Percentiles rank a stretch among this genome's conserved stretches.
phyloP scores from a whole-genome alignment of 2,329 filamentous ascomycete species.

The Aspergillus eucalypticola region DNA sequence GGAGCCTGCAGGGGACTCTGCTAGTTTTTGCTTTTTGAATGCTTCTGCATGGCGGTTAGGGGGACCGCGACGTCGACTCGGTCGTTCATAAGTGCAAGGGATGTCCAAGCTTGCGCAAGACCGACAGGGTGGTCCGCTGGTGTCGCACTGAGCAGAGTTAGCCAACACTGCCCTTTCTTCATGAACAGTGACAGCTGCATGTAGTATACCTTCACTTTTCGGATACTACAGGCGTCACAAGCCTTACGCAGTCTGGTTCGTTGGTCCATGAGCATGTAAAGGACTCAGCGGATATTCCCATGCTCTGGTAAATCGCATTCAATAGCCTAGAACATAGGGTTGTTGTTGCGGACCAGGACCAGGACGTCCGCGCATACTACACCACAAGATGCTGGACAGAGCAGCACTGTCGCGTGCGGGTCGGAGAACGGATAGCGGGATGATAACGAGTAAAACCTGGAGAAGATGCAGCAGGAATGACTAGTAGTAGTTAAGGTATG shows the following conservation, averaged over 20 bases:
- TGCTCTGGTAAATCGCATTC: constrained; percentile 23
- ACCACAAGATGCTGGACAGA: background rate
- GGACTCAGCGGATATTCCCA: constrained; percentile 23
- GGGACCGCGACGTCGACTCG: constrained; percentile 64
- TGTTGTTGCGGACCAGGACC: constrained; percentile 5
- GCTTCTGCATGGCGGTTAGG: constrained; percentile 68
- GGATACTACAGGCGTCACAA: constrained; percentile 55
- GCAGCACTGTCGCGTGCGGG: constrained; percentile 5
- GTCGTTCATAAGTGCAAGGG: constrained; percentile 66
- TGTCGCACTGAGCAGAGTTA: constrained; percentile 57
- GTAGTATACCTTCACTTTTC: constrained; percentile 53
- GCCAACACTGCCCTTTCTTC: background rate
- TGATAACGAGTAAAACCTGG: constrained; percentile 1
- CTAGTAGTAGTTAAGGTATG: background rate
- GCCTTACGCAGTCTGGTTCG: constrained; percentile 51
- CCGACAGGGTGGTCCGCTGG: constrained; percentile 65
- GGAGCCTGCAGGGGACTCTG: constrained; percentile 34
- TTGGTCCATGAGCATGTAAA: constrained; percentile 34
- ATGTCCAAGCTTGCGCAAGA: constrained; percentile 66
- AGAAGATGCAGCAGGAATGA: background rate
- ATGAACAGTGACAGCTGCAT: constrained; percentile 10
- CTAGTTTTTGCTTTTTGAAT: constrained; percentile 62
- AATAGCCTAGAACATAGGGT: constrained; percentile 13
- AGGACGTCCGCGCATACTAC: constrained; percentile 4
- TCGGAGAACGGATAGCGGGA: constrained; percentile 3